Evolutionary conservation across 202 grass and related monocot species (phyloP).

Genomic region (Hordeum pubiflorum): DNA sequence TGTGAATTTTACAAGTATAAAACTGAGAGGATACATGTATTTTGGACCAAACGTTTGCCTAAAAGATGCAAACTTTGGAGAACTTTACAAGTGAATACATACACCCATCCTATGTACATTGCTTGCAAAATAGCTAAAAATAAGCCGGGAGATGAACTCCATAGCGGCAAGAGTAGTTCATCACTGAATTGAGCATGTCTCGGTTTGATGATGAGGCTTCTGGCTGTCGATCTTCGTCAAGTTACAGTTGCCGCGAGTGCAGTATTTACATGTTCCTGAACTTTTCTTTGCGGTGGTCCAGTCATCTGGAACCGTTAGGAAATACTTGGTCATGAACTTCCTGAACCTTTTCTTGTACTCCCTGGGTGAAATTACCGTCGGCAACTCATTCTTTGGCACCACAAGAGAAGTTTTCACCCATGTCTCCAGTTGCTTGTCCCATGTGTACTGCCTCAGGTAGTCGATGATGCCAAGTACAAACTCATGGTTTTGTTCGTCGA

Average conservation of each 20-base stretch:
- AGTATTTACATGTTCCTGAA: constrained; percentile 31
- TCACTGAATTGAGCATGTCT: constrained; percentile 15
- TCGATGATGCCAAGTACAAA: constrained; percentile 67
- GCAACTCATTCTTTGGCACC: constrained; percentile 40
- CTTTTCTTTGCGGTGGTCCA: constrained; percentile 31
- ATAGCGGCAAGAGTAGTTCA: not conserved
- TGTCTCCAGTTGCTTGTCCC: constrained; percentile 65
- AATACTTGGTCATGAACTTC: constrained; percentile 51
- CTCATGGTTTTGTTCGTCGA: constrained; percentile 38
- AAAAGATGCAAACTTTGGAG: constrained; percentile 39
- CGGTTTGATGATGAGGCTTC: constrained; percentile 19
- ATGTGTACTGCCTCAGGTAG: constrained; percentile 57
- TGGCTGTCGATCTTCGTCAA: not conserved
- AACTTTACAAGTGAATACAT: constrained; percentile 6
- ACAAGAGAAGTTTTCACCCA: constrained; percentile 54
- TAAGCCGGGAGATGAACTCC: constrained; percentile 4
- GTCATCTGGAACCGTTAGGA: constrained; percentile 49
- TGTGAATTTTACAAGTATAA: constrained; percentile 6
- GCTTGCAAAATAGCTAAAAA: not conserved
- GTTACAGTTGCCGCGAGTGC: constrained; percentile 14
- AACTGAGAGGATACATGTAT: constrained; percentile 16
- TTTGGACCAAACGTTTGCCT: constrained; percentile 30
- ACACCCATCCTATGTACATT: constrained; percentile 21
- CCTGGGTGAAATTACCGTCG: constrained; percentile 48
- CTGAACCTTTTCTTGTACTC: constrained; percentile 73